Percentiles rank a stretch among this genome's conserved stretches.
Evolutionary conservation across 345 rosid species (phyloP).

Genomic region (Punica granatum): DNA sequence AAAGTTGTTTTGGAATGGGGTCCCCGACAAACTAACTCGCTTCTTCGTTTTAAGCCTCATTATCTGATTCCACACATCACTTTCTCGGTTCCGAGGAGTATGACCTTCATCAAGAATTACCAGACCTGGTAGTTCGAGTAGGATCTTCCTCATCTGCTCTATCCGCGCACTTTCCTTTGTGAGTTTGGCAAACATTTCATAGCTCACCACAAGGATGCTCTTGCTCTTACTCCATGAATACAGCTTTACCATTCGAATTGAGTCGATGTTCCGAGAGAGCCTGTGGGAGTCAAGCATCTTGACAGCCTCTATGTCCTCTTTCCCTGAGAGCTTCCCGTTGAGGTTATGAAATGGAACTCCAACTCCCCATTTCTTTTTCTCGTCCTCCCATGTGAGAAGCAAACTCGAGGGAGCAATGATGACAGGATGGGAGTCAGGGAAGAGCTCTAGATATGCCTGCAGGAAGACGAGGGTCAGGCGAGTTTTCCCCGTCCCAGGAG

Average conservation of each 20-base stretch:
- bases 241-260: constrained; percentile 44
- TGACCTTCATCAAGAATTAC: constrained; percentile 81
- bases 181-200: constrained; percentile 49
- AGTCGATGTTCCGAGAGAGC: background rate
- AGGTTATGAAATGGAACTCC: constrained; percentile 51
- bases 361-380: constrained; percentile 58
- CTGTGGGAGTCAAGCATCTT: constrained; percentile 11
- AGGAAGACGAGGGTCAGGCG: constrained; percentile 61
- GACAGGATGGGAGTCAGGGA: constrained; percentile 50
- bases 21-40: constrained; percentile 72
- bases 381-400: constrained; percentile 83
- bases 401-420: constrained; percentile 65
- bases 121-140: constrained; percentile 44
- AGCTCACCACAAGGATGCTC: constrained; percentile 58
- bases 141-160: constrained; percentile 27
- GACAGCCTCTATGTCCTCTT: constrained; percentile 27
- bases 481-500: constrained; percentile 87
- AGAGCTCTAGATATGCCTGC: constrained; percentile 37
- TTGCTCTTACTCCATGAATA: constrained; percentile 49
- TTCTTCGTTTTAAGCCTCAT: constrained; percentile 37
- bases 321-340: constrained; percentile 41
- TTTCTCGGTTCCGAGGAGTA: constrained; percentile 50
- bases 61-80: constrained; percentile 55
- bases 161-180: constrained; percentile 20
- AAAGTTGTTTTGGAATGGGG: constrained; percentile 78